Evolutionary conservation across 768 basidiomycete species (phyloP).

Genomic region (Coprinopsis cinerea): DNA sequence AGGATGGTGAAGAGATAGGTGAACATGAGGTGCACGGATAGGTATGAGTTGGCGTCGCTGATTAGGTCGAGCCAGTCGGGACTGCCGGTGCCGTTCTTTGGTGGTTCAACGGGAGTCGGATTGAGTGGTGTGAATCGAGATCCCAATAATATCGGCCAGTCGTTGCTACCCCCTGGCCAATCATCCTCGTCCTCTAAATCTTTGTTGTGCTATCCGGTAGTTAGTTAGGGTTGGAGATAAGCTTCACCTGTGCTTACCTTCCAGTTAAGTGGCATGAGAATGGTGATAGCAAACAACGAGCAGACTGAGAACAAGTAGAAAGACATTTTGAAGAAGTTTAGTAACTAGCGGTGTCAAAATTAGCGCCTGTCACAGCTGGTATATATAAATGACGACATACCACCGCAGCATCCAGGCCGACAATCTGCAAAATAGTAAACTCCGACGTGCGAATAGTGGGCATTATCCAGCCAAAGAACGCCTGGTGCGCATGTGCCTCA

Average conservation of each 20-base stretch:
- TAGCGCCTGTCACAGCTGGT: background rate
- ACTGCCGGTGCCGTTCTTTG: constrained; percentile 28
- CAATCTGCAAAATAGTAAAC: constrained; percentile 90
- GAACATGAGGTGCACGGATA: constrained; percentile 85
- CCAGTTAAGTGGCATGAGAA: constrained; percentile 96
- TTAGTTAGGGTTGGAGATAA: background rate
- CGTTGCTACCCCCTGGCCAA: constrained; percentile 36
- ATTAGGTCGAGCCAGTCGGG: constrained; percentile 83
- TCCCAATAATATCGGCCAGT: constrained; percentile 49
- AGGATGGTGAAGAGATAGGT: constrained; percentile 91
- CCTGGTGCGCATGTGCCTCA: constrained; percentile 80
- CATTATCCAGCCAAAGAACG: constrained; percentile 94
- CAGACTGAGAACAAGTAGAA: constrained; percentile 89
- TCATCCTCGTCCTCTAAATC: constrained; percentile 53
- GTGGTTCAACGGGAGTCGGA: constrained; percentile 11
- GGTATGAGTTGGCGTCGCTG: constrained; percentile 84
- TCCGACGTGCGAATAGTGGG: constrained; percentile 90
- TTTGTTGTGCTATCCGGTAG: constrained; percentile 54
- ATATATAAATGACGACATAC: constrained; percentile 41
- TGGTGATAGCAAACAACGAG: constrained; percentile 70
- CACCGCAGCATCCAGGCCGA: constrained; percentile 94
- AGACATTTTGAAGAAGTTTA: constrained; percentile 93
- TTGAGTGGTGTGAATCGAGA: no score
- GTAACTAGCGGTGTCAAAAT: constrained; percentile 44
- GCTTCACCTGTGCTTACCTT: constrained; percentile 48